phyloP scores from a whole-genome alignment of 2,329 filamentous ascomycete species.

The Thelonectria rubi region DNA sequence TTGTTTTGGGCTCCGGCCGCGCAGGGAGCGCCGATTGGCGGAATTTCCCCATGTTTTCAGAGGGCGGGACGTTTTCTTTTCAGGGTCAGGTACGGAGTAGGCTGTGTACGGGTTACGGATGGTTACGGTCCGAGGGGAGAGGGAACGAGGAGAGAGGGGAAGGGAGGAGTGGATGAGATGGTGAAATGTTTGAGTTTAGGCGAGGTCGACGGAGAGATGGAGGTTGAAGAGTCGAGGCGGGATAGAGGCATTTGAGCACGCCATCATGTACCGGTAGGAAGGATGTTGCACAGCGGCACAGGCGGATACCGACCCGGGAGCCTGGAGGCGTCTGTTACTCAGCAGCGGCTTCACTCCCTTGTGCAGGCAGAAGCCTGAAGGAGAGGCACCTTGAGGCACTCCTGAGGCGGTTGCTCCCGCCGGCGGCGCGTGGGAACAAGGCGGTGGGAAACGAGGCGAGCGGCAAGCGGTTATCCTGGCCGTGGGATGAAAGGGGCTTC shows the following conservation, averaged over 20 bases:
- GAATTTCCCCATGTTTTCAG: conserved; percentile 8
- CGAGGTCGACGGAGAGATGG: not conserved
- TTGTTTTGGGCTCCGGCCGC: not conserved
- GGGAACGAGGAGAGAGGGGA: not conserved
- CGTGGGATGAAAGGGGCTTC: not conserved
- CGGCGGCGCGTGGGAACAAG: not conserved
- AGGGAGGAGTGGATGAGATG: not conserved
- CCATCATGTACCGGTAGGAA: too few relatives aligned
- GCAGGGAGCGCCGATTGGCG: conserved; percentile 21
- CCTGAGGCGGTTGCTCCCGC: not conserved
- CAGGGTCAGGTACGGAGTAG: conserved; percentile 7
- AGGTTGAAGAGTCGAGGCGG: too few relatives aligned
- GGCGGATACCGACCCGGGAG: not conserved
- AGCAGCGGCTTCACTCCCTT: too few relatives aligned
- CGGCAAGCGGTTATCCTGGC: not conserved
- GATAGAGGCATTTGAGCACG: too few relatives aligned
- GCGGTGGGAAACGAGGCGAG: too few relatives aligned
- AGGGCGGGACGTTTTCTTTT: conserved; percentile 6
- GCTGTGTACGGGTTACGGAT: conserved; percentile 5
- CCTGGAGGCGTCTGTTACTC: not conserved
- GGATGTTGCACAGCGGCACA: not conserved
- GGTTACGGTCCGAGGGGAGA: conserved; percentile 8
- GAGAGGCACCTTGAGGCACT: too few relatives aligned
- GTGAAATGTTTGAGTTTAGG: not conserved
- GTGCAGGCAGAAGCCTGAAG: too few relatives aligned